Evolutionary conservation across 2,329 filamentous ascomycete species (phyloP), one percentile per base, ranked within the genome.

Genomic region (Zasmidium angulare): DNA sequence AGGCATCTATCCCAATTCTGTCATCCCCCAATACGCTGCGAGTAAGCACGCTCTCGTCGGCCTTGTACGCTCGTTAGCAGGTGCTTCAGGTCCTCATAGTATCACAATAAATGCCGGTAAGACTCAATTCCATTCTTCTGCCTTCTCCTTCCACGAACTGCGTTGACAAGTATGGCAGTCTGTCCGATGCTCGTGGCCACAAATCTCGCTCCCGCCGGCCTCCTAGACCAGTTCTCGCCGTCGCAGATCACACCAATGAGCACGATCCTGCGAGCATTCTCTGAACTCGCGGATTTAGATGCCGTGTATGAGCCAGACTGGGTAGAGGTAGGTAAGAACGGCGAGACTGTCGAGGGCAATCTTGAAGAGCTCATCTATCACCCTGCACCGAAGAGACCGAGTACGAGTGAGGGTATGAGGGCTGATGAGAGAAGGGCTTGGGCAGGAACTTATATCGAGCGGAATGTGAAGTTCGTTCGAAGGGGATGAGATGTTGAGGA

Each of bases 41-140:
- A 70, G 71, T 22, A 80, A 80, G 62, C 76, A 78, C 62, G 77
- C 71, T 7, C 65, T 79, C 14, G 66, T 79, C 1, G 77, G 76
- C 7, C 66, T 79, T 20, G 69, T 72, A 6, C 71, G 76, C 12
- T 67, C 72, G 19, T 61, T 75, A 1, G 76, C 69, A 0, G 72
- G 74, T 0, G 62, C 69, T 0, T 70, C 77, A n/a, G 60, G 69
- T 19, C 68, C 71, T 17, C 68, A 73, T 43, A 66, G 69, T 49
- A 74, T 78, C 53, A 74, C 70, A 1, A 69, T 78, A 7, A 78
- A 78, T 59, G 36, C 29, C 29, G 14, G 29, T 36, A 36, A 36
- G 29, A n/a, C n/a, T n/a, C n/a, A n/a, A n/a, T n/a, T n/a, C n/a
- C n/a, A n/a, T n/a, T n/a, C n/a, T n/a, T n/a, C n/a, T n/a, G 29